Conservation (phyloP, 345 rosid species). For the Aquilaria malaccensis region DNA sequence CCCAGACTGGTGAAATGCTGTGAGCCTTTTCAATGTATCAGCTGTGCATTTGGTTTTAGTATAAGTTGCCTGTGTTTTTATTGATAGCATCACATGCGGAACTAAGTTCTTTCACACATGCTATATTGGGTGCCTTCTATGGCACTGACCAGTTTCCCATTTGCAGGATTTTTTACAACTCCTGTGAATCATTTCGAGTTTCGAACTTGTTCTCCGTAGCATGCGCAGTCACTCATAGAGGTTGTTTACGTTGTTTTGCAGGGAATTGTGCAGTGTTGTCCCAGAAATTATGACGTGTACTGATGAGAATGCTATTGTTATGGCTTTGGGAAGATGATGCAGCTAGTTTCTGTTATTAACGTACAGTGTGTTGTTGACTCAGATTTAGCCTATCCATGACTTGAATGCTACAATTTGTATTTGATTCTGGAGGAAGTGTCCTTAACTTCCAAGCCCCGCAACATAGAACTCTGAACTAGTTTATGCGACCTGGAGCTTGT, state of each 20-base stretch:
- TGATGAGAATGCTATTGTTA: constrained; percentile 3
- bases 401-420: constrained; percentile 12
- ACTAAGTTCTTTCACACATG: too few species aligned
- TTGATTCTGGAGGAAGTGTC: constrained; percentile 3
- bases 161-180: too few species aligned
- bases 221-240: constrained; percentile 2
- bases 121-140: too few species aligned
- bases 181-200: neutral
- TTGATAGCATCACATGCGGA: too few species aligned
- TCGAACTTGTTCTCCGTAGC: neutral
- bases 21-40: too few species aligned
- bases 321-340: constrained; percentile 9
- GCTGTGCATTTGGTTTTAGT: too few species aligned
- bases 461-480: constrained; percentile 12
- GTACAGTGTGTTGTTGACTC: constrained; percentile 4
- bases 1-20: too few species aligned
- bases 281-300: constrained; percentile 27
- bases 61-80: too few species aligned
- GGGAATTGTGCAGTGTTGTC: constrained; percentile 30
- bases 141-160: too few species aligned
- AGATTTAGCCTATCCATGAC: constrained; percentile 5
- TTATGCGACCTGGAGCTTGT: neutral
- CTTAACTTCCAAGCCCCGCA: constrained; percentile 6
- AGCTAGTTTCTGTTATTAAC: constrained; percentile 3
- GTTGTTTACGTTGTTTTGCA: constrained; percentile 14